A percentile compares a stretch with the other conserved stretches of the same genome.
These are phyloP conservation scores for Paramecium tetraurelia DNA, from an alignment of 73 alveolate species.

Conservation along the genomic window DNA sequence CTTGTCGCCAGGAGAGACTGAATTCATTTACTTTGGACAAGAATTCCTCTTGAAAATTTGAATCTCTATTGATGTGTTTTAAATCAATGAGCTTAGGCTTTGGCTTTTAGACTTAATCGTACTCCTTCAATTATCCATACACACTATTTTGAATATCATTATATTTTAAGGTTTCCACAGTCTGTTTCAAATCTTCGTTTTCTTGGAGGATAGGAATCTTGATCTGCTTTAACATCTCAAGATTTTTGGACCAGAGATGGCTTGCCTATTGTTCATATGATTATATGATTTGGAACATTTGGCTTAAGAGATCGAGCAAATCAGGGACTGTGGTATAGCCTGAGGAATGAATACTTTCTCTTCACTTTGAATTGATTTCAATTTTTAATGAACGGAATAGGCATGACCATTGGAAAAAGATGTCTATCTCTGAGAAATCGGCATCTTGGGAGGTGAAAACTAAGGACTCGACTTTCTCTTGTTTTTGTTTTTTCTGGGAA, in stretches of 20 bases:
- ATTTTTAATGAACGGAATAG: constrained; percentile 11
- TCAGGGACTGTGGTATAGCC: constrained; percentile 53
- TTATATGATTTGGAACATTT: constrained; percentile 1
- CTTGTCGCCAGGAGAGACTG: constrained; percentile 38
- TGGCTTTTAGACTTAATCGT: not conserved
- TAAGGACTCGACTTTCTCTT: constrained; percentile 34
- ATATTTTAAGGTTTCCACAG: not conserved
- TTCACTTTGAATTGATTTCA: constrained; percentile 32
- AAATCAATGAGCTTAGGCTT: constrained; percentile 9
- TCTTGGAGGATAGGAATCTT: not conserved
- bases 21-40: not conserved
- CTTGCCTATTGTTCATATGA: not conserved
- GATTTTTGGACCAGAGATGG: constrained; percentile 22
- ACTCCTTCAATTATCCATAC: constrained; percentile 2
- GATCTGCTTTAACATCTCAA: not conserved
- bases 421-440: constrained; percentile 22
- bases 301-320: not conserved
- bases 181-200: not conserved
- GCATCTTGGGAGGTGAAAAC: constrained; percentile 46
- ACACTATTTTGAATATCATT: constrained; percentile 33
- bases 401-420: constrained; percentile 35
- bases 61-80: not conserved
- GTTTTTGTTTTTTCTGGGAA: not conserved
- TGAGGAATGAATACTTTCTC: constrained; percentile 52
- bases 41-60: constrained; percentile 14